Conservation (phyloP, 1,284 basidiomycete genomes). For the Fistulina hepatica region DNA sequence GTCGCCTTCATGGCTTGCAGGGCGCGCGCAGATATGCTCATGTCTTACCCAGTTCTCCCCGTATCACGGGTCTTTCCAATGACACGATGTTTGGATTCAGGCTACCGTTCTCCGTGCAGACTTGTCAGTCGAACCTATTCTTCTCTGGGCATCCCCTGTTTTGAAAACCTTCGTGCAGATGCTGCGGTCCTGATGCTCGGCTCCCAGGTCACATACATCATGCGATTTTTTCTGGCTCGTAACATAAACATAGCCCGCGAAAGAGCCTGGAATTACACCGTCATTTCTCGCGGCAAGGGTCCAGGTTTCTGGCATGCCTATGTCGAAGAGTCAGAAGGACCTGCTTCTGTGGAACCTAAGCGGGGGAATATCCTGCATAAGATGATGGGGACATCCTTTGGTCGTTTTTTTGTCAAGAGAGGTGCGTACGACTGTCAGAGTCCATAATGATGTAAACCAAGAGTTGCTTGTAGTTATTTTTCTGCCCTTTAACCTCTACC, state of each 20-base stretch:
- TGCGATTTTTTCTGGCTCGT: constrained; percentile 68
- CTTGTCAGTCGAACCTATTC: constrained; percentile 35
- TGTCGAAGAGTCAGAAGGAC: constrained; percentile 76
- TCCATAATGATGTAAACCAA: too few species aligned
- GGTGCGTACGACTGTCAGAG: constrained; percentile 32
- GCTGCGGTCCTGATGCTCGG: constrained; percentile 65
- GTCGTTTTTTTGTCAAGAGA: constrained; percentile 38
- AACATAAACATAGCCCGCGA: constrained; percentile 71
- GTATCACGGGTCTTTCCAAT: constrained; percentile 52
- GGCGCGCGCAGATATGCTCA: constrained; percentile 6
- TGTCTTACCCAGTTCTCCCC: constrained; percentile 38
- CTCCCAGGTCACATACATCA: constrained; percentile 59
- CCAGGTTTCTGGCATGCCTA: constrained; percentile 81
- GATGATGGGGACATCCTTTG: constrained; percentile 37
- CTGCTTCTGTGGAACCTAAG: constrained; percentile 36
- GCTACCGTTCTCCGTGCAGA: constrained; percentile 54
- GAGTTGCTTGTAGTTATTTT: constrained; percentile 46
- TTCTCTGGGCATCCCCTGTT: constrained; percentile 1
- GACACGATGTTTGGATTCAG: constrained; percentile 53
- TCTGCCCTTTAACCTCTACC: constrained; percentile 58
- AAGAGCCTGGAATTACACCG: constrained; percentile 72
- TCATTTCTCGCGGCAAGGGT: constrained; percentile 68
- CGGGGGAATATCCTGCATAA: constrained; percentile 27
- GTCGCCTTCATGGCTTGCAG: constrained; percentile 19
- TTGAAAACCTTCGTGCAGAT: constrained; percentile 35